A percentile compares a stretch with the other conserved stretches of the same genome.
phyloP scores from a whole-genome alignment of 495 filamentous ascomycete genomes.

The Bathelium albidoporum region DNA sequence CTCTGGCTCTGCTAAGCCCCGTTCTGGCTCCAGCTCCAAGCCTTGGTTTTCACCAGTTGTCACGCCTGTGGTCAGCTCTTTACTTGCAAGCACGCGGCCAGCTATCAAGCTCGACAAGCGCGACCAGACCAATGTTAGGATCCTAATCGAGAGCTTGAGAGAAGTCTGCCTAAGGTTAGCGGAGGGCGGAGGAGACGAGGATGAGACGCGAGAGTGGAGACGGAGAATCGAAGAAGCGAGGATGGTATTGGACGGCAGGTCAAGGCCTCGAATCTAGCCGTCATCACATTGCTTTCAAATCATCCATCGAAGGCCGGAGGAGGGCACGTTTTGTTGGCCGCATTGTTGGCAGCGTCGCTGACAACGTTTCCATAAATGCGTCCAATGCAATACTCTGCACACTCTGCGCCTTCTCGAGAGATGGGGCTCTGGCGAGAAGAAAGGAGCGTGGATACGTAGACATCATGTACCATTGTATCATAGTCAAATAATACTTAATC shows the following conservation, averaged over 20 bases:
- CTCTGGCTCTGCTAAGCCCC: neutral
- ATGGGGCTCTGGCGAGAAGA: neutral
- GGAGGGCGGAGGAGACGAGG: slow-evolving; percentile 46
- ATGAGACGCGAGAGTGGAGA: slow-evolving; percentile 52
- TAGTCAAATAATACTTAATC: neutral
- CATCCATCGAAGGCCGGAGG: neutral
- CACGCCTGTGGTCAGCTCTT: neutral
- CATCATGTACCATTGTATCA: slow-evolving; percentile 3
- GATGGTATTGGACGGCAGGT: slow-evolving; percentile 53
- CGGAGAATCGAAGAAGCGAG: slow-evolving; percentile 63
- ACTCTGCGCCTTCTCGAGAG: neutral
- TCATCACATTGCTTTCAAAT: neutral
- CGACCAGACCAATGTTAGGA: neutral
- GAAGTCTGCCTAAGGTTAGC: slow-evolving; percentile 59
- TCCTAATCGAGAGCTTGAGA: slow-evolving; percentile 60
- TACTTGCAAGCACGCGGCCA: slow-evolving; percentile 1
- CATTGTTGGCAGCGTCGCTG: neutral
- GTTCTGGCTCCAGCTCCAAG: neutral
- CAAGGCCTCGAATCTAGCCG: neutral
- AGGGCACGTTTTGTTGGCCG: neutral
- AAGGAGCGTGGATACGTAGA: neutral
- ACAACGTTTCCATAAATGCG: neutral
- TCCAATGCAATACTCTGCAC: too few relatives aligned
- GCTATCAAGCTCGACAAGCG: neutral
- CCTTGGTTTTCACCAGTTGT: neutral